Conservation (phyloP, 495 filamentous ascomycete genomes). For the Acidomyces sp. region DNA sequence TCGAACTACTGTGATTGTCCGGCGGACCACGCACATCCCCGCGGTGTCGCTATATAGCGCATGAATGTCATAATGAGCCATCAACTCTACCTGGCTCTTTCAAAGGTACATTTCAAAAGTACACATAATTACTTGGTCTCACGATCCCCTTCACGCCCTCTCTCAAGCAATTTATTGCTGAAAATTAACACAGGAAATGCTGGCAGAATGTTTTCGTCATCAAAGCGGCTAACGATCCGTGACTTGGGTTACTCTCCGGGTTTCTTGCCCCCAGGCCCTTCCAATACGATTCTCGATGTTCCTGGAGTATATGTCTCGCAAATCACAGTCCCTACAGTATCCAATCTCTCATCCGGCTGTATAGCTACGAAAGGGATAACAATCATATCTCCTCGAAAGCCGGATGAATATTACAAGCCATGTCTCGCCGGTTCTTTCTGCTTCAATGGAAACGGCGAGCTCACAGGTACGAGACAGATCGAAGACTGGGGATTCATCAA, state of each 20-base stretch:
- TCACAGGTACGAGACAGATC: slow-evolving; percentile 42
- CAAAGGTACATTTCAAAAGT: too few species aligned
- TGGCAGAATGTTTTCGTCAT: too few species aligned
- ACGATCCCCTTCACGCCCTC: too few species aligned
- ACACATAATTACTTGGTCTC: too few species aligned
- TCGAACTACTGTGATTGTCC: too few species aligned
- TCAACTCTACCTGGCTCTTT: too few species aligned
- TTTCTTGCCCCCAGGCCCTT: slow-evolving; percentile 31
- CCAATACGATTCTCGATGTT: slow-evolving; percentile 40
- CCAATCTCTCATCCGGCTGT: slow-evolving; percentile 11
- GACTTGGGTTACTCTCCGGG: slow-evolving; percentile 13
- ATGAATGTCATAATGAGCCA: too few species aligned
- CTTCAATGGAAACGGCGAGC: slow-evolving; percentile 43
- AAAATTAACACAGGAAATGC: too few species aligned
- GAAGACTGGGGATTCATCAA: slow-evolving; percentile 38
- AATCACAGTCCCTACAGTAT: slow-evolving; percentile 33
- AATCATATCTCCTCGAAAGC: slow-evolving; percentile 35
- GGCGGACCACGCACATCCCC: too few species aligned
- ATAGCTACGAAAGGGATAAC: slow-evolving; percentile 36
- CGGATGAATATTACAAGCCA: slow-evolving; percentile 35
- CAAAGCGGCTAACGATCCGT: neutral
- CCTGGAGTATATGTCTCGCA: slow-evolving; percentile 35
- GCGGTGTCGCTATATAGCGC: too few species aligned
- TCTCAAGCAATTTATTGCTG: too few species aligned
- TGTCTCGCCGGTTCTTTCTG: slow-evolving; percentile 39